These are phyloP conservation scores for Aspergillus biplanus DNA, from an alignment of 495 filamentous ascomycete species.

Conservation along the genomic window DNA sequence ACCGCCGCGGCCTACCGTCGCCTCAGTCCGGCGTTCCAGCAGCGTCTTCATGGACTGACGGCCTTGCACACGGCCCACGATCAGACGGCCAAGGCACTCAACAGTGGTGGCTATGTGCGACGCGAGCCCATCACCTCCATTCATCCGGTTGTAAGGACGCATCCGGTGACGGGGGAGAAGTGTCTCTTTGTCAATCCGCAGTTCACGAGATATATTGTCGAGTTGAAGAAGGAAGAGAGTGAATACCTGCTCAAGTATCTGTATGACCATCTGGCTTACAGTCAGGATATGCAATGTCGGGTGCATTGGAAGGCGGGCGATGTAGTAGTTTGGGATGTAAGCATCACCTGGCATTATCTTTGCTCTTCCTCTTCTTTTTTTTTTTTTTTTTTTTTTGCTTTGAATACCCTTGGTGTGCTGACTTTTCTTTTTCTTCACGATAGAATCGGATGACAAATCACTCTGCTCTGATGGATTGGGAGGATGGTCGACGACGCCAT, in stretches of 20 bases:
- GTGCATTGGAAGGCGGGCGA: slow-evolving; percentile 28
- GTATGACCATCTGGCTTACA: slow-evolving; percentile 7
- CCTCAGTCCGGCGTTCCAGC: slow-evolving; percentile 56
- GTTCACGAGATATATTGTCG: slow-evolving; percentile 28
- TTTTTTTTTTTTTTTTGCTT: too few relatives aligned
- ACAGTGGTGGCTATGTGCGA: slow-evolving; percentile 51
- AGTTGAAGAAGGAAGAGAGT: slow-evolving; percentile 13
- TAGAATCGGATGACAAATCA: too few relatives aligned
- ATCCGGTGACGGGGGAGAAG: slow-evolving; percentile 56
- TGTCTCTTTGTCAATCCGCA: slow-evolving; percentile 33
- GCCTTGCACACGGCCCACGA: slow-evolving; percentile 61
- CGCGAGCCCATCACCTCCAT: slow-evolving; percentile 55
- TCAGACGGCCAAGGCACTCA: slow-evolving; percentile 50
- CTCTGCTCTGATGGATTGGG: too few relatives aligned
- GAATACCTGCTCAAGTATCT: slow-evolving; percentile 15
- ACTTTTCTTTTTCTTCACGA: too few relatives aligned
- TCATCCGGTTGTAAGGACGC: slow-evolving; percentile 51
- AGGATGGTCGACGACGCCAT: too few relatives aligned
- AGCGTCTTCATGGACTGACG: slow-evolving; percentile 59
- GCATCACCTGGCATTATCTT: too few relatives aligned
- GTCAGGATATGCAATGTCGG: slow-evolving; percentile 11
- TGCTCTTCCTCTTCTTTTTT: too few relatives aligned
- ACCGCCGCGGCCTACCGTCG: slow-evolving; percentile 59
- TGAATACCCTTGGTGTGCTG: too few relatives aligned
- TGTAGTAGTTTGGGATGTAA: not conserved